A percentile compares a stretch with the other conserved stretches of the same genome.
phyloP scores from a whole-genome alignment of 768 basidiomycete species.

The Daedalea quercina region DNA sequence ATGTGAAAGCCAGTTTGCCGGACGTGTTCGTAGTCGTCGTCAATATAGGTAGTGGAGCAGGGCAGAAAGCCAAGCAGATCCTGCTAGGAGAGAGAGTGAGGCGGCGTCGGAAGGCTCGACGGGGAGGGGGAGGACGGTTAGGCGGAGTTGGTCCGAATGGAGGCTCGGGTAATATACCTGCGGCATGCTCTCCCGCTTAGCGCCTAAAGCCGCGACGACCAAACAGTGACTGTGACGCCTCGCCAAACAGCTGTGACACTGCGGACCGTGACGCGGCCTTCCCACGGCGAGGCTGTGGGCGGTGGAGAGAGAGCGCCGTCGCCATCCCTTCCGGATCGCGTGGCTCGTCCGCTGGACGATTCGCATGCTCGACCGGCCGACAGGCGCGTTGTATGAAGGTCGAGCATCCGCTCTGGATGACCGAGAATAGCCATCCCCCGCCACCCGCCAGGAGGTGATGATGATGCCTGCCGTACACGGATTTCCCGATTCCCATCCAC shows the following conservation, averaged over 20 bases:
- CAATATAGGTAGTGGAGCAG: conserved; percentile 3
- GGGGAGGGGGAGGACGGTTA: conserved; percentile 6
- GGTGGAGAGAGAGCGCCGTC: too few relatives aligned
- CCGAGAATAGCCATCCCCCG: not conserved
- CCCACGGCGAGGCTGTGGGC: too few relatives aligned
- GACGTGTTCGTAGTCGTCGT: conserved; percentile 1
- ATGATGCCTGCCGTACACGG: not conserved
- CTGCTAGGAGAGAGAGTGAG: conserved; percentile 4
- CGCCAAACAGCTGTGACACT: not conserved
- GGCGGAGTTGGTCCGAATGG: conserved; percentile 3
- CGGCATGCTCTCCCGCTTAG: not conserved
- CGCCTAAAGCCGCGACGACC: not conserved
- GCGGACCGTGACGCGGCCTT: too few relatives aligned
- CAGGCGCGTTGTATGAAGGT: too few relatives aligned
- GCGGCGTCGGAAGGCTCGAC: conserved; percentile 5
- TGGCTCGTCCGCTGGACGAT: too few relatives aligned
- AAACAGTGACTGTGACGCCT: not conserved
- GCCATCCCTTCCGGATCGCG: too few relatives aligned
- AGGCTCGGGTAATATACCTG: conserved; percentile 11
- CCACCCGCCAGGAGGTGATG: not conserved
- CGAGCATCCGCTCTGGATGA: too few relatives aligned
- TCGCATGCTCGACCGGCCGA: too few relatives aligned
- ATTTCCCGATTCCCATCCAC: not conserved
- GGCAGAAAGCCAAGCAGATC: not conserved
- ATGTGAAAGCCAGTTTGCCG: conserved; percentile 5